These are phyloP conservation scores for Hypoxylon sp. DNA, from an alignment of 2,329 filamentous ascomycete genomes.

Conservation along the genomic window DNA sequence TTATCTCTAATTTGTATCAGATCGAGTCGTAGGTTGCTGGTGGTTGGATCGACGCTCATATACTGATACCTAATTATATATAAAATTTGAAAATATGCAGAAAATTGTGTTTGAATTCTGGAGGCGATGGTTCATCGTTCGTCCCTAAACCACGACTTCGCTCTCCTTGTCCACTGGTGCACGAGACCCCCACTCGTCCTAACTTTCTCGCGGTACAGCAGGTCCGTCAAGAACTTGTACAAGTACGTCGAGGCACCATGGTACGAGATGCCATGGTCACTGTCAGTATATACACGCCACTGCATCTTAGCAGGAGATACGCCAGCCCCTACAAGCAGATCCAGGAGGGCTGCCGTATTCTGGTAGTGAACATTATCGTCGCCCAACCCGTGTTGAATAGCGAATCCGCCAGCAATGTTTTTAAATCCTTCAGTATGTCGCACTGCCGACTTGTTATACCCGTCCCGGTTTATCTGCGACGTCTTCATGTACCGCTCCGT, in stretches of 20 bases:
- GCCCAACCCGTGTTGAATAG: constrained; percentile 75
- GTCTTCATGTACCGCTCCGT: constrained; percentile 82
- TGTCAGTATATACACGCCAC: constrained; percentile 76
- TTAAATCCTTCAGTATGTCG: constrained; percentile 72
- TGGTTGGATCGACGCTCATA: too few relatives aligned
- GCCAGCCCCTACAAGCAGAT: constrained; percentile 71
- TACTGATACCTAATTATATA: too few relatives aligned
- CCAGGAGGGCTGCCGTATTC: constrained; percentile 72
- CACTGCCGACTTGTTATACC: constrained; percentile 74
- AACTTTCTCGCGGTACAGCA: constrained; percentile 72
- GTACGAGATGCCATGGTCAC: constrained; percentile 73
- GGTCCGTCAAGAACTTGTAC: constrained; percentile 74
- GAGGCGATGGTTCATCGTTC: not conserved
- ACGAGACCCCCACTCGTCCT: constrained; percentile 41
- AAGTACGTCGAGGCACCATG: constrained; percentile 69
- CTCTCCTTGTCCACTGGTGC: constrained; percentile 53
- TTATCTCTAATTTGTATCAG: too few relatives aligned
- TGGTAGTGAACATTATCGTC: constrained; percentile 83
- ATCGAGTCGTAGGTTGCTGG: too few relatives aligned
- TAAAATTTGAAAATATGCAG: not conserved
- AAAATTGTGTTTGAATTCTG: not conserved
- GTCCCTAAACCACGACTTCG: constrained; percentile 20
- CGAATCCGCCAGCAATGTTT: constrained; percentile 71
- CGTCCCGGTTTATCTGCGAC: constrained; percentile 67
- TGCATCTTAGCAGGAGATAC: constrained; percentile 74